Conservation (phyloP, 805 yeast species). For the Candida fluviatilis region DNA sequence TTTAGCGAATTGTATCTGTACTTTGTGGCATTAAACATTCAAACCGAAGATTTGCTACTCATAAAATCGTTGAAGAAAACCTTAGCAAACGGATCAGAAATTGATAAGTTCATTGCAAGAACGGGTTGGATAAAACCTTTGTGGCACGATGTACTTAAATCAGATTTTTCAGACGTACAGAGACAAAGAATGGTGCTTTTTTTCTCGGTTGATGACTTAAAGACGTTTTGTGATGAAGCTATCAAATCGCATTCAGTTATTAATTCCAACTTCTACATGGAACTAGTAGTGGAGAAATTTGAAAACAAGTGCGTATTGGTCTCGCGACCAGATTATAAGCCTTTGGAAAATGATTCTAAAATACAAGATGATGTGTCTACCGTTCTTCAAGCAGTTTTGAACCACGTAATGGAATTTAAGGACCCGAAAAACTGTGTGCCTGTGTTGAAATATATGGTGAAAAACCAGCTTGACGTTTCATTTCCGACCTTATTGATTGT, state of each 20-base stretch:
- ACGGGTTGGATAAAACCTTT: conserved; percentile 34
- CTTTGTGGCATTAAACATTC: conserved; percentile 29
- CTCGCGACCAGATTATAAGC: neutral
- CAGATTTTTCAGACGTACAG: conserved; percentile 13
- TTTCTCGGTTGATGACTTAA: conserved; percentile 24
- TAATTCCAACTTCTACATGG: conserved; percentile 30
- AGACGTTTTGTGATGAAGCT: conserved; percentile 17
- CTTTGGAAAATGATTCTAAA: conserved; percentile 10
- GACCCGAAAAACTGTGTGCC: conserved; percentile 29
- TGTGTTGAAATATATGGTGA: conserved; percentile 29
- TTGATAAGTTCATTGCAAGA: conserved; percentile 29
- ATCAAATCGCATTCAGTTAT: conserved; percentile 24
- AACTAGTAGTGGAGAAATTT: conserved; percentile 33
- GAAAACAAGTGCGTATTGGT: conserved; percentile 21
- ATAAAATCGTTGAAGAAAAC: conserved; percentile 17
- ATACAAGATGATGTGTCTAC: conserved; percentile 20
- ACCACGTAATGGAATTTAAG: conserved; percentile 34
- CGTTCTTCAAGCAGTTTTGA: conserved; percentile 24
- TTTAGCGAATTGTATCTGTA: conserved; percentile 24
- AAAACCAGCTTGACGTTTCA: conserved; percentile 20
- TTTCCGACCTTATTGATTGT: conserved; percentile 22
- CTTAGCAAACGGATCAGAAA: conserved; percentile 24
- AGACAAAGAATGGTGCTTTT: conserved; percentile 27
- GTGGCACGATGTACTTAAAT: conserved; percentile 31
- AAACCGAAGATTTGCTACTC: conserved; percentile 14